Evolutionary conservation across 2,329 filamentous ascomycete genomes (phyloP), one percentile per base, ranked within the genome.

Genomic region (Stachybotrys chlorohalonatus): DNA sequence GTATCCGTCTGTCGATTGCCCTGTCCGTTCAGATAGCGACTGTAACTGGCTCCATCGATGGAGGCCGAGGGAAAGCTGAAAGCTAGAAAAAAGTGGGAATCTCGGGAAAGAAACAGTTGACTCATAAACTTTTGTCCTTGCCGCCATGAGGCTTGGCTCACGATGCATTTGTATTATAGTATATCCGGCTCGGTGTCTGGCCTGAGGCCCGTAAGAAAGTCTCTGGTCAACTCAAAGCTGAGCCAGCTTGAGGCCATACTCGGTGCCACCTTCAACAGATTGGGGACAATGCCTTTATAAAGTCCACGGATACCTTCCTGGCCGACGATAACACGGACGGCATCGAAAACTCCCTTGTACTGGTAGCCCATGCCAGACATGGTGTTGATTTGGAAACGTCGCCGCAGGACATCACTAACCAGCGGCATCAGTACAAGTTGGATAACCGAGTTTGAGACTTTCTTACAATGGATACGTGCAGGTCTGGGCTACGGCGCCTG

Each of bases 181-280:
- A 60, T 57, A 45, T 62, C 59, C 51, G 63, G 56, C 53, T 64
- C 64, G 31, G 60, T 67, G 31, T 75, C 74, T 1, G 76, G 72
- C 56, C 79, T 80, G 32, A 91, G 68, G 17, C 74, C 75, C 55
- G 95, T 76, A 47, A 97, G 74, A 66, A 95, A 87, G 71, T 99
- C 94, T 60, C 94, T 83, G 8, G 90, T 93, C 68, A 97, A 76
- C 73, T 99, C 94, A 68, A 95, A 99, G 71, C 92, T 96, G 57
- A 97, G 82, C 93, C 94, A 99, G 71, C 90, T 96, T 63, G 91
- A 95, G 15, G 94, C 94, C 93, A 99, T 99, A 69, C 92, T 97
- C 4, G 94, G 94, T 7, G 94, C 93, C 15, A 99, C 94, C 73
- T 99, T 99, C 57, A 99, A 81, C 24, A 99, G 77, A 66, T 99